phyloP scores from a whole-genome alignment of 352 stramenopile genomes.

The Globisporangium recalcitrans region DNA sequence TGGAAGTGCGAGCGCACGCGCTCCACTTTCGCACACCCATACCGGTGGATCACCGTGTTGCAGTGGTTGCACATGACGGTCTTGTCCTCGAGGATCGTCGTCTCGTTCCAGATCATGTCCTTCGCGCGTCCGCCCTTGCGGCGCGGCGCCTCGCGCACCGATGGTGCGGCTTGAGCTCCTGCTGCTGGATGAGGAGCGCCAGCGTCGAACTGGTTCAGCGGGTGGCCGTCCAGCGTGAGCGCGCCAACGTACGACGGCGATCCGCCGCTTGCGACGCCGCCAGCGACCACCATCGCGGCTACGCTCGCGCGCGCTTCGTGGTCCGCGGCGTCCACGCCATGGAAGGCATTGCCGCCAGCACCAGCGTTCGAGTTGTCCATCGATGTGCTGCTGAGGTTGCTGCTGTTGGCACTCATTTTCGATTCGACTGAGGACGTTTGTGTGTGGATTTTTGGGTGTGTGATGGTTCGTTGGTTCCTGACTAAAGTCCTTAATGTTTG shows the following conservation, averaged over 20 bases:
- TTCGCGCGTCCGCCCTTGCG: conserved; percentile 46
- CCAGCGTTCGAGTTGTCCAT: background rate
- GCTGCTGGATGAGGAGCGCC: background rate
- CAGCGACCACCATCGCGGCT: background rate
- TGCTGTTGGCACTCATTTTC: background rate
- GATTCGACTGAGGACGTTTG: background rate
- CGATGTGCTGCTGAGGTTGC: background rate
- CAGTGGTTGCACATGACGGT: conserved; percentile 68
- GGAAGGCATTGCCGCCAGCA: background rate
- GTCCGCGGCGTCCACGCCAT: conserved; percentile 5
- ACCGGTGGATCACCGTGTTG: conserved; percentile 57
- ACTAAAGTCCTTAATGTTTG: too few species aligned
- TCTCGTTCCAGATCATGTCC: conserved; percentile 54
- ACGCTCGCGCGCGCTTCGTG: conserved; percentile 4
- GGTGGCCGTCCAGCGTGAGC: conserved; percentile 9
- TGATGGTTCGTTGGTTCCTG: background rate
- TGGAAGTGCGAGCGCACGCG: conserved; percentile 66
- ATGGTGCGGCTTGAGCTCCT: background rate
- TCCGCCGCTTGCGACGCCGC: too few species aligned
- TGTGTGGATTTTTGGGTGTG: background rate
- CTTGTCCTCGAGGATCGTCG: conserved; percentile 51
- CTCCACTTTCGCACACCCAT: conserved; percentile 65
- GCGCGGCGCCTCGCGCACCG: conserved; percentile 15
- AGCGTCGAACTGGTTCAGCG: conserved; percentile 9
- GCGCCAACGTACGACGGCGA: background rate